Conservation (phyloP, 208 protist genomes). For the Wallacemonas collosoma region DNA sequence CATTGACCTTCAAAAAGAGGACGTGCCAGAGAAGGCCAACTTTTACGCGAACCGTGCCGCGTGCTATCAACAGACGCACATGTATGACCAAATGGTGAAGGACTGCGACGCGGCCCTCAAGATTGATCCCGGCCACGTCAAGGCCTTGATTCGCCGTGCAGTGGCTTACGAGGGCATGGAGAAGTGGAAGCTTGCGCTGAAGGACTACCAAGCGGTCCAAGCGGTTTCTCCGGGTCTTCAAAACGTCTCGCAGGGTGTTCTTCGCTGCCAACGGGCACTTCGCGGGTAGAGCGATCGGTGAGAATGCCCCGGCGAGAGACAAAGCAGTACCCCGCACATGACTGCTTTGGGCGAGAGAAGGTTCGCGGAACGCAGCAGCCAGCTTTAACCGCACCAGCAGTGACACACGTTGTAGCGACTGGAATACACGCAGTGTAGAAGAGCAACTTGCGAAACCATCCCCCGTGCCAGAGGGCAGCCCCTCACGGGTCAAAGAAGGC, state of each 20-base stretch:
- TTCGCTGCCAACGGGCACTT: constrained; percentile 78
- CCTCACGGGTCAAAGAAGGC: too few species aligned
- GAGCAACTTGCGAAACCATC: too few species aligned
- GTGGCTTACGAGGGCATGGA: constrained; percentile 92
- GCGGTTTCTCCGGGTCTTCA: constrained; percentile 52
- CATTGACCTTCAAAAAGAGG: constrained; percentile 76
- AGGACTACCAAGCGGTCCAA: constrained; percentile 84
- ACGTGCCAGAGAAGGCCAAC: constrained; percentile 76
- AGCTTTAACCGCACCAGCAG: too few species aligned
- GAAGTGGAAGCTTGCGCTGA: constrained; percentile 89
- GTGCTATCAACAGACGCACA: constrained; percentile 90
- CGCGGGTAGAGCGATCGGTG: constrained; percentile 22
- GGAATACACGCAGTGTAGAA: too few species aligned
- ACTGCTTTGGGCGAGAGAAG: too few species aligned
- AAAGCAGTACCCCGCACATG: neutral
- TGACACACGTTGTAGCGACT: too few species aligned
- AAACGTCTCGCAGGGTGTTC: constrained; percentile 71
- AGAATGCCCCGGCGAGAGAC: neutral
- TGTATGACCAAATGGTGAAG: constrained; percentile 81
- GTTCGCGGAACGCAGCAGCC: too few species aligned
- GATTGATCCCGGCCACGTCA: constrained; percentile 82
- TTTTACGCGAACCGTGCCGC: constrained; percentile 92
- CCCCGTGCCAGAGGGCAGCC: too few species aligned
- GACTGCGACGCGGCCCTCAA: constrained; percentile 84
- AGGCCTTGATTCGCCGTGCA: constrained; percentile 89